Conservation (phyloP, 371 early-diverging fungal species). For the Dichotomocladium elegans region DNA sequence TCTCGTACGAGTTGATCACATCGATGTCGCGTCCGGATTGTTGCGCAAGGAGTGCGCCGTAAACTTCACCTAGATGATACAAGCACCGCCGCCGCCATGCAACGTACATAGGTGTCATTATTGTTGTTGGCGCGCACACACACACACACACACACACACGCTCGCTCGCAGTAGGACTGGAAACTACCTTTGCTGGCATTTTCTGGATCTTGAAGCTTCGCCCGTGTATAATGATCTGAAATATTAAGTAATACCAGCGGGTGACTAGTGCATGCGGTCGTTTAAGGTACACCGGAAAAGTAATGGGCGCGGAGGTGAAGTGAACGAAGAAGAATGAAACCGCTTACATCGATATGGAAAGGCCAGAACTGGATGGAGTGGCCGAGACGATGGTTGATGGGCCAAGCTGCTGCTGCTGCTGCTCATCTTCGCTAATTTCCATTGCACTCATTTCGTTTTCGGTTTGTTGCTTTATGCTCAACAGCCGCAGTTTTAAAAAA, state of each 20-base stretch:
- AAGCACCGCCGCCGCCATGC: too few relatives aligned
- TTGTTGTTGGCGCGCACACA: too few relatives aligned
- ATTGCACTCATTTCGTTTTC: slow-evolving; percentile 27
- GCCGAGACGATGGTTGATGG: slow-evolving; percentile 20
- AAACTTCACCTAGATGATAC: slow-evolving; percentile 45
- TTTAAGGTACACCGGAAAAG: background rate
- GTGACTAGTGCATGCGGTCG: slow-evolving; percentile 55
- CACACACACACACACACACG: background rate
- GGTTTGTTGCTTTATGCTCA: too few relatives aligned
- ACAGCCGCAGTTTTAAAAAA: too few relatives aligned
- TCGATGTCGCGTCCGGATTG: slow-evolving; percentile 81
- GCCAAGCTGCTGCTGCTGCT: background rate
- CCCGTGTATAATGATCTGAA: slow-evolving; percentile 82
- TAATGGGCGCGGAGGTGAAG: too few relatives aligned
- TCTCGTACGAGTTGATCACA: slow-evolving; percentile 80
- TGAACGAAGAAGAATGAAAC: background rate
- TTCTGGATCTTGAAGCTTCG: slow-evolving; percentile 55
- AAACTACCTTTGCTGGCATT: slow-evolving; percentile 22
- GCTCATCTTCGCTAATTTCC: slow-evolving; percentile 39
- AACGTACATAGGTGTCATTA: background rate
- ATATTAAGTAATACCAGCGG: slow-evolving; percentile 83
- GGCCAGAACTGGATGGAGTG: slow-evolving; percentile 35
- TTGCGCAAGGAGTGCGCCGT: slow-evolving; percentile 81
- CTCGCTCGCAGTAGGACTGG: too few relatives aligned
- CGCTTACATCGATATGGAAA: slow-evolving; percentile 43